Percentiles rank a stretch among this genome's conserved stretches.
These are phyloP conservation scores for Russula griseocarnosa DNA, from an alignment of 768 basidiomycete species.

Conservation along the genomic window DNA sequence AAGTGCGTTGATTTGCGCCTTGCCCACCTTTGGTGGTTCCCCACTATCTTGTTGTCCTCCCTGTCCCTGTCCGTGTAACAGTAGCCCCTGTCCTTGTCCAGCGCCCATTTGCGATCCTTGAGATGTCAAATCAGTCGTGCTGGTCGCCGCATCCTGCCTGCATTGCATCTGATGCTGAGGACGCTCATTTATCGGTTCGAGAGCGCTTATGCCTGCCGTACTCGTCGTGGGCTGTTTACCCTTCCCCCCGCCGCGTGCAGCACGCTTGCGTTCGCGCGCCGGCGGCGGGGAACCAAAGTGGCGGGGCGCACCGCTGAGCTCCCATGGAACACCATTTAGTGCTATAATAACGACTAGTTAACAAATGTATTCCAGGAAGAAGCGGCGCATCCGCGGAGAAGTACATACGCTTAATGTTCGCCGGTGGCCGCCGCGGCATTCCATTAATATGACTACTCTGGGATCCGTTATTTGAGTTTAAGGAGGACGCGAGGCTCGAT, in stretches of 20 bases:
- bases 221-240: slow-evolving; percentile 13
- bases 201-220: slow-evolving; percentile 57
- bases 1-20: slow-evolving; percentile 82
- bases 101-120: slow-evolving; percentile 5
- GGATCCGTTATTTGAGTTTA: slow-evolving; percentile 14
- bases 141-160: slow-evolving; percentile 62
- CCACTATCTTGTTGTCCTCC: slow-evolving; percentile 36
- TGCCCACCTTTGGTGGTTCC: slow-evolving; percentile 75
- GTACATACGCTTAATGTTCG: slow-evolving; percentile 78
- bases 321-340: slow-evolving; percentile 76
- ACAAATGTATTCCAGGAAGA: slow-evolving; percentile 9
- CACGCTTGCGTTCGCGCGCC: slow-evolving; percentile 54
- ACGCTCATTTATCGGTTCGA: slow-evolving; percentile 75
- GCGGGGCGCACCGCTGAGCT: slow-evolving; percentile 63
- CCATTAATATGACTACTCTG: slow-evolving; percentile 8
- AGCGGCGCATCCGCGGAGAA: slow-evolving; percentile 10
- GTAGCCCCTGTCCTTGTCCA: slow-evolving; percentile 11
- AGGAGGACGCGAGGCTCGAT: slow-evolving; percentile 13
- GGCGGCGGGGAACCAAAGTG: slow-evolving; percentile 57
- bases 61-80: slow-evolving; percentile 5
- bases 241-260: slow-evolving; percentile 23
- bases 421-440: slow-evolving; percentile 29
- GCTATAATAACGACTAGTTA: slow-evolving; percentile 39
- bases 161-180: slow-evolving; percentile 47
- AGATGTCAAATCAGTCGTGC: slow-evolving; percentile 60